phyloP scores from a whole-genome alignment of 164 flowering plant genomes.

The Houttuynia cordata region DNA sequence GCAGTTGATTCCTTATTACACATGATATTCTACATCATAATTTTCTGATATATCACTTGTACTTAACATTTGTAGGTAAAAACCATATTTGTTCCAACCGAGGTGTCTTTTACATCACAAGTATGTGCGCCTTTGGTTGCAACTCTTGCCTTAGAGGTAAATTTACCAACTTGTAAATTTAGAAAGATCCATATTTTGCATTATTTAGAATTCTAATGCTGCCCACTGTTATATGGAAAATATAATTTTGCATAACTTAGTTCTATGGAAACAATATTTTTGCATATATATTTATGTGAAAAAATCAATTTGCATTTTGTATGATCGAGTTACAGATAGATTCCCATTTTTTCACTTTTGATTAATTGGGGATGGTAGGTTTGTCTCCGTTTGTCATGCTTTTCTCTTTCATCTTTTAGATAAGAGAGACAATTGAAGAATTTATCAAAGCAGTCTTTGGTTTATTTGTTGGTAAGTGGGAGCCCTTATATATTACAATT shows the following conservation, averaged over 20 bases:
- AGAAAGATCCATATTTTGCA: neutral
- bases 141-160: slow-evolving; percentile 85
- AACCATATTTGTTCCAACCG: slow-evolving; percentile 64
- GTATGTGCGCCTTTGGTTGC: slow-evolving; percentile 81
- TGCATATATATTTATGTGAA: neutral
- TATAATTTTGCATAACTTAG: too few species aligned
- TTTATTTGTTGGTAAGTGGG: neutral
- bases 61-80: slow-evolving; percentile 43
- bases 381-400: neutral
- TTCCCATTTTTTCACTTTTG: neutral
- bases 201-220: too few species aligned
- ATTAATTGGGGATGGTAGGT: neutral
- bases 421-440: slow-evolving; percentile 60
- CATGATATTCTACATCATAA: too few species aligned
- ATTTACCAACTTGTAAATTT: neutral
- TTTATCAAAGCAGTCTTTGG: slow-evolving; percentile 57
- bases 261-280: neutral
- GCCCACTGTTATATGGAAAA: neutral
- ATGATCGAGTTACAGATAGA: neutral
- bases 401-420: slow-evolving; percentile 18
- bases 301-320: too few species aligned
- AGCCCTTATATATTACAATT: neutral
- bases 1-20: too few species aligned
- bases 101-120: slow-evolving; percentile 44
- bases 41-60: neutral